phyloP scores from a whole-genome alignment of 2,329 filamentous ascomycete species.

The Fusarium nurragi region DNA sequence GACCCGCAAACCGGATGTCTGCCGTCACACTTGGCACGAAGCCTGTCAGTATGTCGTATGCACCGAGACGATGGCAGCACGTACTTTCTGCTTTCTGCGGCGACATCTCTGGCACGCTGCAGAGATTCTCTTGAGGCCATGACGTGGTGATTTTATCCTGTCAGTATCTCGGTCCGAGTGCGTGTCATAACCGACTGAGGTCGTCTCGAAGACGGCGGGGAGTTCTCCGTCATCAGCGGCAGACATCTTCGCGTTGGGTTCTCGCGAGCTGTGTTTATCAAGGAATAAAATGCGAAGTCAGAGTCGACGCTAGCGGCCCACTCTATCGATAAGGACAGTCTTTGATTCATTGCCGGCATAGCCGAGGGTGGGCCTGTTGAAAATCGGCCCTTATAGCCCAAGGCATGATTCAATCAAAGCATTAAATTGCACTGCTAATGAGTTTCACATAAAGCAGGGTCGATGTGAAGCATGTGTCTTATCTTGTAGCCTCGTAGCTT shows the following conservation, averaged over 20 bases:
- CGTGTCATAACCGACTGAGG: constrained; percentile 7
- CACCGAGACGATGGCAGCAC: not conserved
- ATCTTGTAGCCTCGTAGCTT: too few species aligned
- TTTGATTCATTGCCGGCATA: constrained; percentile 21
- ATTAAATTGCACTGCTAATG: too few species aligned
- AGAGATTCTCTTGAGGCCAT: constrained; percentile 33
- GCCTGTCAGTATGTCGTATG: not conserved
- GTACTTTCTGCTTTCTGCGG: constrained; percentile 37
- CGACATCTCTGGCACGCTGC: constrained; percentile 39
- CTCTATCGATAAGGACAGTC: constrained; percentile 17
- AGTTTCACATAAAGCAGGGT: too few species aligned
- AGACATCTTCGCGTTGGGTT: constrained; percentile 5
- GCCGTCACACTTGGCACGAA: constrained; percentile 31
- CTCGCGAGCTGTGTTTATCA: not conserved
- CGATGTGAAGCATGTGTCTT: too few species aligned
- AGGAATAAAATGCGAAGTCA: constrained; percentile 7
- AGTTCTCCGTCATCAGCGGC: constrained; percentile 23
- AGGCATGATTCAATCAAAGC: not conserved
- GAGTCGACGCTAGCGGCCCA: constrained; percentile 2
- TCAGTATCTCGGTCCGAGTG: constrained; percentile 22
- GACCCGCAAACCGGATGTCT: constrained; percentile 35
- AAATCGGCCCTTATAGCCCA: constrained; percentile 1
- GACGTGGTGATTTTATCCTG: constrained; percentile 18
- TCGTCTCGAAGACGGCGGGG: constrained; percentile 16
- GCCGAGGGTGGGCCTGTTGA: not conserved